Percentiles rank a stretch among this genome's conserved stretches.
Evolutionary conservation across 208 protist genomes (phyloP).

Genomic region (Leptomonas pyrrhocoris): DNA sequence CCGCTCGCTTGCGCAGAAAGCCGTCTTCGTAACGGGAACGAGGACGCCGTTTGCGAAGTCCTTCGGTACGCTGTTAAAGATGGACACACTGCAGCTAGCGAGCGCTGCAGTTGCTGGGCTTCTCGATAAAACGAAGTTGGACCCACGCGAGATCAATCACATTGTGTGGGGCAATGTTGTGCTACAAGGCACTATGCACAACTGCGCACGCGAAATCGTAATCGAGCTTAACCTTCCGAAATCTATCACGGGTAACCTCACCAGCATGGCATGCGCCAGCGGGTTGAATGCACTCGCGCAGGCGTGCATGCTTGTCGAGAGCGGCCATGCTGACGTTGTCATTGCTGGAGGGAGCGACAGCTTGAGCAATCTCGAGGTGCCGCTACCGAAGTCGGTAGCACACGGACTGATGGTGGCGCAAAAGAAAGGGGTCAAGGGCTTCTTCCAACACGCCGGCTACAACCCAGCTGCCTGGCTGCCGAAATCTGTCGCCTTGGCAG

Average conservation of each 20-base stretch:
- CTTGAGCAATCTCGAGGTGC: conserved; percentile 73
- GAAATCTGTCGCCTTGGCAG: conserved; percentile 47
- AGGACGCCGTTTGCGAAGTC: conserved; percentile 83
- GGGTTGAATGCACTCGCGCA: conserved; percentile 81
- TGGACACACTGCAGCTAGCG: conserved; percentile 67
- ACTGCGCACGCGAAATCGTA: conserved; percentile 85
- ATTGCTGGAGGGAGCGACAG: conserved; percentile 90
- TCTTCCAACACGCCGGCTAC: conserved; percentile 72
- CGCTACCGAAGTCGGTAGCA: conserved; percentile 51
- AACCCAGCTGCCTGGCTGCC: conserved; percentile 76
- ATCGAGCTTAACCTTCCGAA: conserved; percentile 85
- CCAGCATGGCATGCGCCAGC: conserved; percentile 84
- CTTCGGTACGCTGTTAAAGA: conserved; percentile 67
- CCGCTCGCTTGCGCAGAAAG: conserved; percentile 33
- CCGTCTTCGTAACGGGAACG: conserved; percentile 69
- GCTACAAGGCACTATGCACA: conserved; percentile 69
- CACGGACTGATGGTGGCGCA: conserved; percentile 62
- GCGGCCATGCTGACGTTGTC: conserved; percentile 74
- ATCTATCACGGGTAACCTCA: conserved; percentile 66
- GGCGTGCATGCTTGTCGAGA: conserved; percentile 77
- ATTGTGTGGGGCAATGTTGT: conserved; percentile 93
- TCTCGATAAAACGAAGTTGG: conserved; percentile 67
- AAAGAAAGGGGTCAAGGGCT: conserved; percentile 53
- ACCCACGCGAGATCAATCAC: conserved; percentile 78
- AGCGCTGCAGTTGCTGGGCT: conserved; percentile 71